These are phyloP conservation scores for Colletotrichum sp. DNA, from an alignment of 2,329 filamentous ascomycete genomes.

Conservation along the genomic window DNA sequence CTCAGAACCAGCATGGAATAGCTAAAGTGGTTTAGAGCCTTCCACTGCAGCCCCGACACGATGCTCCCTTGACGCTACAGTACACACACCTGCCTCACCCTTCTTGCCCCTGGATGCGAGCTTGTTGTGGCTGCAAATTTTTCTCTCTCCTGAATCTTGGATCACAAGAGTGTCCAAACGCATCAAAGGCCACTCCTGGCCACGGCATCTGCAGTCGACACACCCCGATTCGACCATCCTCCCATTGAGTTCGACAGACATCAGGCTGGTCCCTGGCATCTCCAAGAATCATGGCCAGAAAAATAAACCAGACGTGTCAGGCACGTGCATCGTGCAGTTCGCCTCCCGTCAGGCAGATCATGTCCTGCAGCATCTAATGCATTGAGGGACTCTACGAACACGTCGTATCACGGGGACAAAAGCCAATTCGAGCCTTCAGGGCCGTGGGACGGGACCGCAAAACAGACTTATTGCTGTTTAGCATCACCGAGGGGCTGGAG, in stretches of 20 bases:
- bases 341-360: neutral
- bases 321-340: neutral
- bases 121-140: neutral
- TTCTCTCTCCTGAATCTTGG: neutral
- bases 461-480: slow-evolving; percentile 1
- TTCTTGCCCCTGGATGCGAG: neutral
- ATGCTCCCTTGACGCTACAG: neutral
- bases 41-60: neutral
- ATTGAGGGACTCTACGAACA: neutral
- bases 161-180: neutral
- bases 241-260: neutral
- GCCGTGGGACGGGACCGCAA: neutral
- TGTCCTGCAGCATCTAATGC: neutral
- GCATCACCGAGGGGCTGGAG: neutral
- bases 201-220: neutral
- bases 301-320: neutral
- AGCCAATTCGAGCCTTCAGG: neutral
- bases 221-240: neutral
- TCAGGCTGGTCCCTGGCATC: neutral
- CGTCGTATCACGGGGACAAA: neutral
- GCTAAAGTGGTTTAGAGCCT: neutral
- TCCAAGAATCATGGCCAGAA: neutral
- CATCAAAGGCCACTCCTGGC: neutral
- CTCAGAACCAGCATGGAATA: neutral
- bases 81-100: neutral